Percentiles rank a stretch among this genome's conserved stretches.
These are phyloP conservation scores for Suhomyces panamericanus DNA, from an alignment of 1,139 yeast genomes.

Conservation along the genomic window DNA sequence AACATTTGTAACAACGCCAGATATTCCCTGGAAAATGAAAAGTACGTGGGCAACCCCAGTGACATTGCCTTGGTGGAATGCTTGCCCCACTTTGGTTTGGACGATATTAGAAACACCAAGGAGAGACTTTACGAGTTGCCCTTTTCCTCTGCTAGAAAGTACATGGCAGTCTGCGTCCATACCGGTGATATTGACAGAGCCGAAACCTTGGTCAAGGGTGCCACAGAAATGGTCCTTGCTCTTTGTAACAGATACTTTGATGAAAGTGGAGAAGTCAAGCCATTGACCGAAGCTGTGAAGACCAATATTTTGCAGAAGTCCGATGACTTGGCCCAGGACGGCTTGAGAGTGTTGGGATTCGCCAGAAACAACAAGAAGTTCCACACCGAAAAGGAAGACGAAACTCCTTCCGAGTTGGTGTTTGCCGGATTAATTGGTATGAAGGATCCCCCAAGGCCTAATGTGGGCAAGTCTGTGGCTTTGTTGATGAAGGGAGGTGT, in stretches of 20 bases:
- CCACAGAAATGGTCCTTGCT: conserved; percentile 71
- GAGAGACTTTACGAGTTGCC: conserved; percentile 73
- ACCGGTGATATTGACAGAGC: conserved; percentile 55
- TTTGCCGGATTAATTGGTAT: conserved; percentile 89
- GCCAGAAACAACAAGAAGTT: conserved; percentile 52
- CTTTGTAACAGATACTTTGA: conserved; percentile 62
- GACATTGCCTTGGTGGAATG: conserved; percentile 87
- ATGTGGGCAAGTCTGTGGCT: conserved; percentile 71
- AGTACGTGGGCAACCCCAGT: conserved; percentile 86
- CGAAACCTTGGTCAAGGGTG: conserved; percentile 83
- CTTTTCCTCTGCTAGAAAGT: conserved; percentile 80
- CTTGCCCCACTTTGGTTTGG: conserved; percentile 66
- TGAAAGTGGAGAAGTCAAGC: conserved; percentile 53
- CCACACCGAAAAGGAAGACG: conserved; percentile 30
- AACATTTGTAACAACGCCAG: conserved; percentile 80
- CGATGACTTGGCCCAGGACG: conserved; percentile 70
- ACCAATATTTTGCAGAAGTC: conserved; percentile 55
- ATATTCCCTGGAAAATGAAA: conserved; percentile 67
- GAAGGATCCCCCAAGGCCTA: conserved; percentile 95
- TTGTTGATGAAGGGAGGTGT: conserved; percentile 87
- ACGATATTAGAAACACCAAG: conserved; percentile 63
- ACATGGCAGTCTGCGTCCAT: conserved; percentile 79
- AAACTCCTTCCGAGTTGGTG: conserved; percentile 54
- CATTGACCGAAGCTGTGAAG: conserved; percentile 52
- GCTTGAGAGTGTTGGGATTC: conserved; percentile 82